Base-by-base conservation (phyloP, 2,329 filamentous ascomycete genomes). In the Colletotrichum sp. region DNA sequence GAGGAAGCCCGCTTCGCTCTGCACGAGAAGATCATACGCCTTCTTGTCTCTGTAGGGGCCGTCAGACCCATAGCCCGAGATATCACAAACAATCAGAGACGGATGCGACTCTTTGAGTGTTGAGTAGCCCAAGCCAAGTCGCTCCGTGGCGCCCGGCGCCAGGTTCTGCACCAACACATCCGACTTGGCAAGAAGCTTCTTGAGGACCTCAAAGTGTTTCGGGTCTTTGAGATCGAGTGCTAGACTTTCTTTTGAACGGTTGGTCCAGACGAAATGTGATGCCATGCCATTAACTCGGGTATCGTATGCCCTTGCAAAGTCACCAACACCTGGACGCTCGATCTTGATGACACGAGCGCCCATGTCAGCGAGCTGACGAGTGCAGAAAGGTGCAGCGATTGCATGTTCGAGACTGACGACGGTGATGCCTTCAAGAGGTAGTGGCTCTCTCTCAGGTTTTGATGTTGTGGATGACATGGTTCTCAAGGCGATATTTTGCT, bases 231-330 rank as follows among this genome's bases (percentile, higher is more conserved):
- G 77, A 56, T 90, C 86, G 0, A 90, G 83, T 1, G 87, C 88
- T 10, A 90, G 80, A 64, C 87, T 89, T 78, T 91, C 88, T 69
- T 90, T 91, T 8, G 88, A 89, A 26, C 89, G 85, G 75, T 90
- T 91, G 0, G 86, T 83, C 89, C 89, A 90, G n/a, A 90, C 84
- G 72, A 91, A 91, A 78, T 91, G 89, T 0, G 89, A 90, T 0
- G 87, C 83, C 16, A 89, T 81, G 1, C 89, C 89, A 9, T 85
- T 83, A 3, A 90, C 88, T 10, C 88, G 85, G 0, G 81, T 85
- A 78, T 91, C 89, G 76, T 90, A 90, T 15, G 85, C 80, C 1
- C 88, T 85, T 0, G 89, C 89, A 78, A 91, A 91, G 78, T 91
- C 89, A 2, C 89, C 89, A 0, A 85, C 85, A 1, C 81, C 84